Percentiles rank a stretch among this genome's conserved stretches.
Conservation (phyloP, 1,139 yeast genomes). For the Magnusiomyces fungicola region DNA sequence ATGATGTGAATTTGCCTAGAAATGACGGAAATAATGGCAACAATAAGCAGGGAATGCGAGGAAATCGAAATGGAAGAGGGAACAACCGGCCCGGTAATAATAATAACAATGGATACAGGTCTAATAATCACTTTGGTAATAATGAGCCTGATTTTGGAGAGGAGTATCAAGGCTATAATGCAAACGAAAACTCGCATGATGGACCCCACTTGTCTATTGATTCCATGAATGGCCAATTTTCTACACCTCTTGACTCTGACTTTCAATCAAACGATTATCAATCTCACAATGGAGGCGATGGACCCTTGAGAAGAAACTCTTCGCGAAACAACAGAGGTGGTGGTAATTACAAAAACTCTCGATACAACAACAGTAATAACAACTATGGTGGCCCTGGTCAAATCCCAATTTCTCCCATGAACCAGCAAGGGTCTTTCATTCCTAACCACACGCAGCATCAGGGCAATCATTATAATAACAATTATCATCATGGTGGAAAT, state of each 20-base stretch:
- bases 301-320: background rate
- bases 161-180: background rate
- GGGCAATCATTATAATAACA: no score
- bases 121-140: background rate
- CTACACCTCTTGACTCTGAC: background rate
- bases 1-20: background rate
- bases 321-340: background rate
- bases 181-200: background rate
- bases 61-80: background rate
- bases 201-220: no score
- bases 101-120: background rate
- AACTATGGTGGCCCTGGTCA: constrained; percentile 6
- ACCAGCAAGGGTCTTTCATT: no score
- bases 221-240: no score
- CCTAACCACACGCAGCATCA: no score
- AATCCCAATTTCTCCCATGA: no score
- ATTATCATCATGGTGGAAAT: background rate
- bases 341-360: constrained; percentile 1
- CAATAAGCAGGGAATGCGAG: background rate
- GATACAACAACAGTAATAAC: background rate
- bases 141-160: background rate
- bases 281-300: background rate
- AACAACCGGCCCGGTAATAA: constrained; percentile 1
- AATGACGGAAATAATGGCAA: background rate
- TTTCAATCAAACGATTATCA: background rate